Conservation (phyloP, 1,139 yeast genomes). For the Wickerhamiella infanticola region DNA sequence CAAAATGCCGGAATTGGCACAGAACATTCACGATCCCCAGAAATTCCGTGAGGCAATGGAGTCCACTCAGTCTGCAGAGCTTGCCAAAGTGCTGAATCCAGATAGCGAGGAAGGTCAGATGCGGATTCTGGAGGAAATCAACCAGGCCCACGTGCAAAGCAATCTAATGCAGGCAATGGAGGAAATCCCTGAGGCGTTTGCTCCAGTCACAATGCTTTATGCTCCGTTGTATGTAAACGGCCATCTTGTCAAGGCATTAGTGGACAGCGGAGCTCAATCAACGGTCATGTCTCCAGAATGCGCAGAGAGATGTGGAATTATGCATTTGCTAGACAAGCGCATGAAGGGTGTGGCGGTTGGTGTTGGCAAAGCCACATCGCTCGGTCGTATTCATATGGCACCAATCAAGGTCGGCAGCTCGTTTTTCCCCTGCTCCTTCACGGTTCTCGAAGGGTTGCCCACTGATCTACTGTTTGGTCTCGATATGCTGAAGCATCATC, state of each 20-base stretch:
- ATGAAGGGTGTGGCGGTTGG: slow-evolving; percentile 78
- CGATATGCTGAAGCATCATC: slow-evolving; percentile 79
- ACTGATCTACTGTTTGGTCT: slow-evolving; percentile 38
- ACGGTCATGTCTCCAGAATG: slow-evolving; percentile 67
- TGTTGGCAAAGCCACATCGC: slow-evolving; percentile 66
- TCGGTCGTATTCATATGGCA: slow-evolving; percentile 80
- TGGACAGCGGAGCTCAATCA: slow-evolving; percentile 90
- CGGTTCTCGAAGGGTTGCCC: slow-evolving; percentile 53
- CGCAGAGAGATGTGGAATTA: slow-evolving; percentile 58
- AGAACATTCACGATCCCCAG: slow-evolving; percentile 35
- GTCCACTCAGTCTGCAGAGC: slow-evolving; percentile 17
- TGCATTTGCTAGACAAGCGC: slow-evolving; percentile 64
- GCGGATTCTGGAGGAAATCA: slow-evolving; percentile 44
- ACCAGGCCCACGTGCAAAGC: slow-evolving; percentile 3
- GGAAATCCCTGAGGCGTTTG: slow-evolving; percentile 79
- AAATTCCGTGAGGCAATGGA: slow-evolving; percentile 28
- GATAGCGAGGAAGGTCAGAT: slow-evolving; percentile 61
- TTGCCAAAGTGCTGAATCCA: slow-evolving; percentile 33
- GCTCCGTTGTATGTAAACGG: slow-evolving; percentile 68
- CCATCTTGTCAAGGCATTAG: slow-evolving; percentile 72
- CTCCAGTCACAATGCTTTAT: slow-evolving; percentile 69
- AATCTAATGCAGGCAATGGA: slow-evolving; percentile 70
- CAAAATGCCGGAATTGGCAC: slow-evolving; percentile 24
- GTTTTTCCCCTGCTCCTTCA: slow-evolving; percentile 63
- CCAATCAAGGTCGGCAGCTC: slow-evolving; percentile 63